These are phyloP conservation scores for Haplosporangium gracile DNA, from an alignment of 192 early-diverging fungal species.

Conservation along the genomic window DNA sequence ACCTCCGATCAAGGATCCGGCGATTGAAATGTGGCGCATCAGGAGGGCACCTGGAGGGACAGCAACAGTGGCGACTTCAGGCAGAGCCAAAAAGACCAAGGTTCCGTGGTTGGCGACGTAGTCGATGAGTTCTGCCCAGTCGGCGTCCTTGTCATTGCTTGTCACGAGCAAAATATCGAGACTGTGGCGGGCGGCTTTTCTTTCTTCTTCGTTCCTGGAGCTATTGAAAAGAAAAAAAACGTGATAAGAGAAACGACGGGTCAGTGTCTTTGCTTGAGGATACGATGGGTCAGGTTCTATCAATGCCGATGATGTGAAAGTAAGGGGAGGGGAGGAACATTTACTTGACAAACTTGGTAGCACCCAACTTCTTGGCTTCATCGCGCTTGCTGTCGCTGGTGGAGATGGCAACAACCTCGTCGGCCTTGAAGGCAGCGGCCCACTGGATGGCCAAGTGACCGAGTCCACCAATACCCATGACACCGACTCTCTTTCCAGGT, in stretches of 20 bases:
- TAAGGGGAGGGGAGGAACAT: neutral
- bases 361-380: conserved; percentile 70
- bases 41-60: conserved; percentile 55
- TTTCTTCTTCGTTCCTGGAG: conserved; percentile 42
- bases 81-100: conserved; percentile 75
- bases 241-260: neutral
- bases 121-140: conserved; percentile 62
- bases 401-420: conserved; percentile 71
- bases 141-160: conserved; percentile 43
- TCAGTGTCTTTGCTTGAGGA: neutral
- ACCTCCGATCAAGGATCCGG: conserved; percentile 77
- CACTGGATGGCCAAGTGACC: conserved; percentile 80
- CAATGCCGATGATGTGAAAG: too few species aligned
- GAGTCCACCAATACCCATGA: conserved; percentile 79
- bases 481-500: conserved; percentile 65
- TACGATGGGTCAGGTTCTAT: neutral
- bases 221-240: neutral
- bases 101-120: conserved; percentile 72
- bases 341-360: conserved; percentile 63
- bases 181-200: conserved; percentile 26
- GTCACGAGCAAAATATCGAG: conserved; percentile 57
- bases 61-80: conserved; percentile 60
- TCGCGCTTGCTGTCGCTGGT: conserved; percentile 66
- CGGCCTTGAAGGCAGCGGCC: conserved; percentile 66
- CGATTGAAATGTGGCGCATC: conserved; percentile 61